phyloP scores from a whole-genome alignment of 345 rosid species.

The Fremontodendron californicum region DNA sequence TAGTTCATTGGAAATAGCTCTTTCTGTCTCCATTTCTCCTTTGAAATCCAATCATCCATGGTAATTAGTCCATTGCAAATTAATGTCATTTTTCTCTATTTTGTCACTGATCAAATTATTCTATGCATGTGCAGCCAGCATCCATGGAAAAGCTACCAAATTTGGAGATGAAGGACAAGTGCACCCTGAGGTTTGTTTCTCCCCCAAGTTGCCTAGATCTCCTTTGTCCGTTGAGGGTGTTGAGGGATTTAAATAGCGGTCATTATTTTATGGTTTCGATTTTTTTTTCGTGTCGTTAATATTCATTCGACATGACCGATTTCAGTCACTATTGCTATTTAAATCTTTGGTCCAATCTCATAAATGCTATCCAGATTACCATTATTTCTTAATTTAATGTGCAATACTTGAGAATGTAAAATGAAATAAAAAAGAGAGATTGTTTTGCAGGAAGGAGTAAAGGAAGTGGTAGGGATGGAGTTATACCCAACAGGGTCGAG shows the following conservation, averaged over 20 bases:
- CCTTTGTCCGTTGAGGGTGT: too few relatives aligned
- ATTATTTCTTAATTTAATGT: neutral
- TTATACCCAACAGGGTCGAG: slow-evolving; percentile 73
- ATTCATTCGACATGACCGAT: too few relatives aligned
- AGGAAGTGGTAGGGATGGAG: slow-evolving; percentile 38
- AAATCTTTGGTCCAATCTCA: too few relatives aligned
- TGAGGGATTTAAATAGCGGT: too few relatives aligned
- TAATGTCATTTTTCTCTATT: neutral
- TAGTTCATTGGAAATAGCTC: neutral
- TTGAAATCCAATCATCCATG: neutral
- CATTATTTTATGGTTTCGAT: too few relatives aligned
- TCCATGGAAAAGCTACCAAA: slow-evolving; percentile 1
- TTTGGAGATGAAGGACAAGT: neutral
- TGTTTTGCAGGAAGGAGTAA: slow-evolving; percentile 17
- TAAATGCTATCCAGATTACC: neutral
- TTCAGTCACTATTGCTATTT: neutral
- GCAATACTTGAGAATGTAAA: too few relatives aligned
- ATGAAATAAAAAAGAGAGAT: too few relatives aligned
- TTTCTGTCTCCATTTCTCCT: neutral
- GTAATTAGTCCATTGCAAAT: neutral
- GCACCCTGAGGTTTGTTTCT: slow-evolving; percentile 13
- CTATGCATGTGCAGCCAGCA: neutral
- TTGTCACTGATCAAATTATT: neutral
- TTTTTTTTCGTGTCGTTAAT: too few relatives aligned
- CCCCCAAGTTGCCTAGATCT: neutral